These are phyloP conservation scores for Penicillium dipodomyicola DNA, from an alignment of 495 filamentous ascomycete species.

Conservation along the genomic window DNA sequence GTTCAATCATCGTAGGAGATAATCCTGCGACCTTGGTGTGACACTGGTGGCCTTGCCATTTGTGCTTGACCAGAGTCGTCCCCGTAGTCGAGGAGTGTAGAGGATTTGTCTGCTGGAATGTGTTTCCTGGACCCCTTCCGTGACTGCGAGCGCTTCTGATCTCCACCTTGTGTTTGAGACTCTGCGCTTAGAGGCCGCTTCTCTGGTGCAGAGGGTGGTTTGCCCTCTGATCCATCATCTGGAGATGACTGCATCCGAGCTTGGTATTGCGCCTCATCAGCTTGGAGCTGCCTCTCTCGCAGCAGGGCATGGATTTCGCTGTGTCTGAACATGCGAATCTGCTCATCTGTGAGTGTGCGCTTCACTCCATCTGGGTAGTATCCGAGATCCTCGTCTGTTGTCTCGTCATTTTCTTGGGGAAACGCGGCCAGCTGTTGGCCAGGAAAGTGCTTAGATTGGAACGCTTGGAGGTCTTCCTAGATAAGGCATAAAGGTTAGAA, in stretches of 20 bases:
- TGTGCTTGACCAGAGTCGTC: constrained; percentile 2
- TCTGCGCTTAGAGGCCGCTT: not conserved
- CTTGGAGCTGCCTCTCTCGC: constrained; percentile 45
- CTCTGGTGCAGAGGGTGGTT: constrained; percentile 2
- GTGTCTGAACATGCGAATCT: constrained; percentile 87
- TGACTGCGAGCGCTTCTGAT: not conserved
- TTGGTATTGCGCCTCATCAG: constrained; percentile 34
- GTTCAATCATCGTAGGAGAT: constrained; percentile 44
- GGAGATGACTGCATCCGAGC: constrained; percentile 13
- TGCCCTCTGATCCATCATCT: constrained; percentile 15
- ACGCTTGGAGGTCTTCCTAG: constrained; percentile 70
- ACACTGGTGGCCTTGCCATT: not conserved
- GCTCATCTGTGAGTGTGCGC: constrained; percentile 86
- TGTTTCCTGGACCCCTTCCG: not conserved
- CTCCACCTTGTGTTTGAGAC: not conserved
- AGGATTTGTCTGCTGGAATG: not conserved
- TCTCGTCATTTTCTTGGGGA: constrained; percentile 31
- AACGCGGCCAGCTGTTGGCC: constrained; percentile 14
- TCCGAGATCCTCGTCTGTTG: constrained; percentile 72
- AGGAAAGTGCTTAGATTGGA: constrained; percentile 66
- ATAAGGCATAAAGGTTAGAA: not conserved
- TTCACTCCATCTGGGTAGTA: constrained; percentile 89
- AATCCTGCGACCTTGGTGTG: constrained; percentile 31
- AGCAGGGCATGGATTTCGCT: constrained; percentile 78
- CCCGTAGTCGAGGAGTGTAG: constrained; percentile 20